A percentile compares a stretch with the other conserved stretches of the same genome.
Conservation (phyloP, 352 stramenopile genomes). For the Sclerospora graminicola region DNA sequence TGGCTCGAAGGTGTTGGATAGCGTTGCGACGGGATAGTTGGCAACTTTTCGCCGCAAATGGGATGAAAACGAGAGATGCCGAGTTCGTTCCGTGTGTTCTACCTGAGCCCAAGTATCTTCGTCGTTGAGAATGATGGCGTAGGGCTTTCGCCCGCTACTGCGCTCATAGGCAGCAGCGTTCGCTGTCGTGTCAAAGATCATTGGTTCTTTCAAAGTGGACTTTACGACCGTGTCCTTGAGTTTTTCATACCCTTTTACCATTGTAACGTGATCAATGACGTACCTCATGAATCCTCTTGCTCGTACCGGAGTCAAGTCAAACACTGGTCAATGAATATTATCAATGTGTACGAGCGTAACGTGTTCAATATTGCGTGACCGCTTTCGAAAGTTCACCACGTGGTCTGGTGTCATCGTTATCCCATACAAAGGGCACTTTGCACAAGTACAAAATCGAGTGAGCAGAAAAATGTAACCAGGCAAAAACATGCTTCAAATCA, state of each 20-base stretch:
- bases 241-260: constrained; percentile 43
- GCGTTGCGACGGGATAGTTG: constrained; percentile 32
- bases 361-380: constrained; percentile 32
- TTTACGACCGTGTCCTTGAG: constrained; percentile 60
- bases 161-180: constrained; percentile 34
- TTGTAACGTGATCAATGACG: constrained; percentile 50
- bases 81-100: constrained; percentile 8
- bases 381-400: constrained; percentile 48
- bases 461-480: too few species aligned
- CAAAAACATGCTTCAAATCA: too few species aligned
- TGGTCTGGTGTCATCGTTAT: constrained; percentile 46
- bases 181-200: constrained; percentile 54
- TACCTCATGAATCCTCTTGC: constrained; percentile 59
- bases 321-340: constrained; percentile 59
- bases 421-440: too few species aligned
- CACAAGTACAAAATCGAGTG: too few species aligned
- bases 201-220: constrained; percentile 64
- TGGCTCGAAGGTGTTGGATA: constrained; percentile 24
- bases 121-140: constrained; percentile 32
- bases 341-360: constrained; percentile 62
- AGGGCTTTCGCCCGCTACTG: constrained; percentile 26
- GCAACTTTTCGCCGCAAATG: constrained; percentile 33
- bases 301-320: constrained; percentile 27
- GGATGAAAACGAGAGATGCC: constrained; percentile 47
- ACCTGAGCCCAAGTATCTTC: constrained; percentile 6